Percentiles rank a stretch among this genome's conserved stretches.
These are phyloP conservation scores for Breviolum minutum DNA, from an alignment of 73 alveolate species.

Conservation along the genomic window DNA sequence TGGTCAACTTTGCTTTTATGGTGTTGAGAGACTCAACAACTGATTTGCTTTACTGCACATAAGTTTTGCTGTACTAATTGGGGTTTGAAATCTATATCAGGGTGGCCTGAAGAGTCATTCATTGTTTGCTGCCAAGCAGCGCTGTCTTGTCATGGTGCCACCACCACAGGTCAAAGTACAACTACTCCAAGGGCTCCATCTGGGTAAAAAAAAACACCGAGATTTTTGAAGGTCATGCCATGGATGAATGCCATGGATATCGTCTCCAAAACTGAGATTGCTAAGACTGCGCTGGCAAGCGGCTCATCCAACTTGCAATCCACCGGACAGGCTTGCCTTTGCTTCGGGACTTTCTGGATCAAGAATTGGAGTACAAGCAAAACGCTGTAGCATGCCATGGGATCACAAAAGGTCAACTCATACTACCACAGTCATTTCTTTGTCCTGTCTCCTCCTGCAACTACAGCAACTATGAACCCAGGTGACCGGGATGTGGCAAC, in stretches of 20 bases:
- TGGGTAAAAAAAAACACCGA: not conserved
- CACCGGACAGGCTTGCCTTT: slow-evolving; percentile 69
- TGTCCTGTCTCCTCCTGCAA: not conserved
- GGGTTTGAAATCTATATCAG: not conserved
- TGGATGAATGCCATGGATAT: not conserved
- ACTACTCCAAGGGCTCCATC: slow-evolving; percentile 84
- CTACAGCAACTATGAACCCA: not conserved
- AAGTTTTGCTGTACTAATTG: no score
- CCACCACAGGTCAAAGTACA: slow-evolving; percentile 55
- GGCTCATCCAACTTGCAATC: slow-evolving; percentile 84
- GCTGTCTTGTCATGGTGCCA: slow-evolving; percentile 55
- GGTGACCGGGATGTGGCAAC: not conserved
- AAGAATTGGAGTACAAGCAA: not conserved
- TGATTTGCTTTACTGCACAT: no score
- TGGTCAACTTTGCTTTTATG: not conserved
- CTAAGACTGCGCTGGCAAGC: not conserved
- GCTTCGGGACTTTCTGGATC: no score
- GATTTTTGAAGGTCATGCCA: not conserved
- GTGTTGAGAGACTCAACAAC: not conserved
- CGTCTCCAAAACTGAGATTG: not conserved
- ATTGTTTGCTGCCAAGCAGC: not conserved
- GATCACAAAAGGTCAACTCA: no score
- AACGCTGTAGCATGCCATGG: not conserved
- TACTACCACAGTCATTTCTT: not conserved
- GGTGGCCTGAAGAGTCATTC: not conserved